phyloP scores from a whole-genome alignment of 176 grass and related monocot species.

The Saccharum officinarum region DNA sequence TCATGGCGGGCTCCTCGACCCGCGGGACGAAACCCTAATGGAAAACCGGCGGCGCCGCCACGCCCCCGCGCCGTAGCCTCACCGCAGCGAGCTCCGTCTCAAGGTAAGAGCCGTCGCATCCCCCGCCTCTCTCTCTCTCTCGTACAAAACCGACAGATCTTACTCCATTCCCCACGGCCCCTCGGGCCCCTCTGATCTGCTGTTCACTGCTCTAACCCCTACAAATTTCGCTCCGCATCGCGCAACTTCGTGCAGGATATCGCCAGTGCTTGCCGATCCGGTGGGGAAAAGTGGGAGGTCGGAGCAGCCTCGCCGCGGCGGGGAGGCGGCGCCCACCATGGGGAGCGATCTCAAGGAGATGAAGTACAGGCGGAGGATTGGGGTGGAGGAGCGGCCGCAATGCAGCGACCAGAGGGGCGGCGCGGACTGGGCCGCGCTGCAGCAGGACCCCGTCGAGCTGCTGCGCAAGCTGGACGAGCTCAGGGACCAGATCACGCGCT shows the following conservation, averaged over 20 bases:
- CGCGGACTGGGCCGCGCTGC: constrained; percentile 44
- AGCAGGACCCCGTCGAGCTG: constrained; percentile 73
- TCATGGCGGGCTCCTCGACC: constrained; percentile 45
- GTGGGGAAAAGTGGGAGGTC: constrained; percentile 15
- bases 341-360: constrained; percentile 64
- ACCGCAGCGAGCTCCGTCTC: constrained; percentile 9
- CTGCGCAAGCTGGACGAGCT: constrained; percentile 89
- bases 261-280: background rate
- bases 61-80: constrained; percentile 40
- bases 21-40: constrained; percentile 51
- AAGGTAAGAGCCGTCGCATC: constrained; percentile 29
- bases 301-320: constrained; percentile 17
- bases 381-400: constrained; percentile 38
- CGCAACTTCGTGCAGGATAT: background rate
- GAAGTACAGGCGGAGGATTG: constrained; percentile 60
- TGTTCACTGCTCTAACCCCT: background rate
- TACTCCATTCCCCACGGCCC: constrained; percentile 24
- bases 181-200: constrained; percentile 19
- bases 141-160: constrained; percentile 25
- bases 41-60: constrained; percentile 33
- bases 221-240: background rate
- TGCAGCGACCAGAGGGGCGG: constrained; percentile 48
- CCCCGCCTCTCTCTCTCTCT: no score
- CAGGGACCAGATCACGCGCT: constrained; percentile 73
- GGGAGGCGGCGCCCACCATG: constrained; percentile 43